Base-by-base conservation (phyloP, 192 early-diverging fungal species). In the Coemansia guatemalensis region DNA sequence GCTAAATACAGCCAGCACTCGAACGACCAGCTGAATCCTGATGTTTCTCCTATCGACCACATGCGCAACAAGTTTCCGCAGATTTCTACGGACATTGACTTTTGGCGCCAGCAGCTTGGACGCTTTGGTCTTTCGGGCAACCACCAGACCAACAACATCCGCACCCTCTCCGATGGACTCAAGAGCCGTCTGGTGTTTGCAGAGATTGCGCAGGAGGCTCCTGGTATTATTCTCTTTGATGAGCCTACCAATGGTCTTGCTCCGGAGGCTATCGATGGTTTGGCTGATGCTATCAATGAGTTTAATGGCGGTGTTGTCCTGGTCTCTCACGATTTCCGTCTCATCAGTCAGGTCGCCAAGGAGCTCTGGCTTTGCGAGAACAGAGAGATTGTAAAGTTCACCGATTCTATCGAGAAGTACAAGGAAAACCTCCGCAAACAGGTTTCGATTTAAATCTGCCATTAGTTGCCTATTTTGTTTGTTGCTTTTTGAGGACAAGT, bases 311-410 rank as follows among this genome's bases (percentile, higher is more conserved):
- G 97, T 70, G 93, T 98, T 60, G 95, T 99, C 22, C 85, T 99
- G 30, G 97, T 99, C 58, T 93, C 91, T 62, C 97, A 99, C 90
- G 97, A 99, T 85, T 99, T 99, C 89, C 85, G 97, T 65, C 83
- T 99, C 54, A 95, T 99, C 69, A 88, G 85, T 54, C 95, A 99
- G 83, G 92, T 99, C 68, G 97, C 95, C 39, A 73, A 94, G 71
- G 87, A 98, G 69, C 96, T 99, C 55, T 93, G 89, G 88, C 85
- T 94, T 50, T 97, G 95, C 84, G 93, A 97, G 73, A 87, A 92
- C 71, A 85, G 85, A 21, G 74, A 83, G 26, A 89, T 95, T 56
- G 72, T 71, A 17, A 84, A 88, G 56, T 99, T 91, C 83, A 70
- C 62, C 18, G 94, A 91, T 48, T 81, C 84, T 54, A 99, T 99